Base-by-base conservation (phyloP, 495 filamentous ascomycete genomes). In the Aspergillus coremiiformis region DNA sequence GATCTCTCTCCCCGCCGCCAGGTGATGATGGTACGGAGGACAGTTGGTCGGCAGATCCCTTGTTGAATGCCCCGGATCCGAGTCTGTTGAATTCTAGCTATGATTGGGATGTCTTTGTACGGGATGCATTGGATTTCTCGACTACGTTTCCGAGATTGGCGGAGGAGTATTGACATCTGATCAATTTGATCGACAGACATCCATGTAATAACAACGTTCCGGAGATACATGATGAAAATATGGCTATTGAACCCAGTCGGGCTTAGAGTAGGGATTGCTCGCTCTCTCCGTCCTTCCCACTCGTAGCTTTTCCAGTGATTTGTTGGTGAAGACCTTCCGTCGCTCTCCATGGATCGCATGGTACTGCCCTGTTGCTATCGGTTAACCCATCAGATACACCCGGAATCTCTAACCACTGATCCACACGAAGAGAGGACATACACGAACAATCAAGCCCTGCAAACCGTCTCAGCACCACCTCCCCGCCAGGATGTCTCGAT, bases 361-460 rank as follows among this genome's bases (percentile, higher is more conserved):
- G 29, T 48, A 48, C 45, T 48, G 45, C 45, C 45, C 45, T 48
- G 15, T 23, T 26, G n/a, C 1, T n/a, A n/a, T n/a, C n/a, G n/a
- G n/a, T n/a, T n/a, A n/a, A n/a, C n/a, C n/a, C n/a, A n/a, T n/a
- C n/a, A n/a, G n/a, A n/a, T n/a, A n/a, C n/a, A n/a, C n/a, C n/a
- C n/a, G n/a, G n/a, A n/a, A n/a, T n/a, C n/a, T n/a, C n/a, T n/a
- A n/a, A n/a, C n/a, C n/a, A n/a, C n/a, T n/a, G n/a, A n/a, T n/a
- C n/a, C n/a, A n/a, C n/a, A n/a, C n/a, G n/a, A n/a, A n/a, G 12
- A 10, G 15, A 15, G 33, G 17, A 37, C 45, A 17, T 48, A 48
- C 45, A 48, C 0, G 45, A 48, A 14, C 45, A 48, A 14, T 48
- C 45, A 11, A 15, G 11, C 27, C 45, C 45, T 1, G 45, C 45